Conservation (phyloP, 352 stramenopile species). For the Globisporangium barbulae region DNA sequence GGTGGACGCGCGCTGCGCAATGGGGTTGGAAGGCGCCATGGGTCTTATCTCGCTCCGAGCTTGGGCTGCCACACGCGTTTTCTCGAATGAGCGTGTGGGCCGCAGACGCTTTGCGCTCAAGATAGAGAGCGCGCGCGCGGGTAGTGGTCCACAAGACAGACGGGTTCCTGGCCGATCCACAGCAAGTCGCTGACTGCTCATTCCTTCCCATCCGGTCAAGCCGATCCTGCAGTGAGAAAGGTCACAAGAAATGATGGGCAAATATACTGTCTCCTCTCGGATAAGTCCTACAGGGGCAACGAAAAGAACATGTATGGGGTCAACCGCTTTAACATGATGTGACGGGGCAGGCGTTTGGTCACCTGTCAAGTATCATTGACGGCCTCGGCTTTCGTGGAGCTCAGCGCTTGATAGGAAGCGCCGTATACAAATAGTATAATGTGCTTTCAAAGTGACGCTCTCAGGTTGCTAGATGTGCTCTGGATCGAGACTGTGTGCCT, state of each 20-base stretch:
- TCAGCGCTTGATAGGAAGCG: too few species aligned
- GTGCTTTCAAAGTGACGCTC: too few species aligned
- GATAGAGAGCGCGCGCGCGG: too few species aligned
- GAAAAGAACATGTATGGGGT: too few species aligned
- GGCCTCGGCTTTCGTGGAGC: too few species aligned
- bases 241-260: background rate
- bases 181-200: background rate
- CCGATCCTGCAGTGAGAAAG: conserved; percentile 1
- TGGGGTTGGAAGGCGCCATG: conserved; percentile 7
- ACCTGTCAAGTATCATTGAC: too few species aligned
- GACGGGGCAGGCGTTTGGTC: too few species aligned
- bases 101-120: background rate
- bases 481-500: too few species aligned
- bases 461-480: too few species aligned
- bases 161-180: background rate
- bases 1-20: conserved; percentile 10
- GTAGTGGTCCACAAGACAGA: background rate
- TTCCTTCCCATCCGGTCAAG: conserved; percentile 1
- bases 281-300: background rate
- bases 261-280: background rate
- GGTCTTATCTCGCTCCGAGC: background rate
- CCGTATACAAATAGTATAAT: too few species aligned
- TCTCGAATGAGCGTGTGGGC: conserved; percentile 3
- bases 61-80: conserved; percentile 3
- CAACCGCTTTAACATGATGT: too few species aligned